Evolutionary conservation across 2,329 filamentous ascomycete species (phyloP).

Genomic region (Ophiostoma novo-ulmi): DNA sequence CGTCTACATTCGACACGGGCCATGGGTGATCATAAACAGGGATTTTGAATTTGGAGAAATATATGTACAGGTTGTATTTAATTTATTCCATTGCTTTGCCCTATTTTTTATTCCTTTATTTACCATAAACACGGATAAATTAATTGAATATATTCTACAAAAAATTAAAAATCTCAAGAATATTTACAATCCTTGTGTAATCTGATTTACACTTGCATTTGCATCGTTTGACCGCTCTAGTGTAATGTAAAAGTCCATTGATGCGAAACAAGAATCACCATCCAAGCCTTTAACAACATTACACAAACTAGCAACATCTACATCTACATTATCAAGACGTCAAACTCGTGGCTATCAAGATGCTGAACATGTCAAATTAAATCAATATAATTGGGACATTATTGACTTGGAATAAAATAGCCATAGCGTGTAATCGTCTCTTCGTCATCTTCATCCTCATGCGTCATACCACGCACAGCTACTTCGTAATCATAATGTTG

Average conservation of each 20-base stretch:
- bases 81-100: not conserved
- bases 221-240: no score
- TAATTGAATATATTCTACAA: no score
- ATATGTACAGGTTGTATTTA: not conserved
- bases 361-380: not conserved
- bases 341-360: not conserved
- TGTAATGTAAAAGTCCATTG: no score
- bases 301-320: not conserved
- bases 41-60: not conserved
- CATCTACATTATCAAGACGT: not conserved
- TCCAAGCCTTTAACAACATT: no score
- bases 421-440: not conserved
- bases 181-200: no score
- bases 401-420: not conserved
- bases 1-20: slow-evolving; percentile 6
- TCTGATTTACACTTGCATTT: no score
- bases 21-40: not conserved
- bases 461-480: slow-evolving; percentile 1
- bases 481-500: not conserved
- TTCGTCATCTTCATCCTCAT: not conserved
- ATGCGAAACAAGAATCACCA: no score
- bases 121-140: no score
- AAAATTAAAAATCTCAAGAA: no score
- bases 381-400: not conserved
- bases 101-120: not conserved